Conservation (phyloP, 2,329 filamentous ascomycete genomes). For the Exophiala xenobiotica region DNA sequence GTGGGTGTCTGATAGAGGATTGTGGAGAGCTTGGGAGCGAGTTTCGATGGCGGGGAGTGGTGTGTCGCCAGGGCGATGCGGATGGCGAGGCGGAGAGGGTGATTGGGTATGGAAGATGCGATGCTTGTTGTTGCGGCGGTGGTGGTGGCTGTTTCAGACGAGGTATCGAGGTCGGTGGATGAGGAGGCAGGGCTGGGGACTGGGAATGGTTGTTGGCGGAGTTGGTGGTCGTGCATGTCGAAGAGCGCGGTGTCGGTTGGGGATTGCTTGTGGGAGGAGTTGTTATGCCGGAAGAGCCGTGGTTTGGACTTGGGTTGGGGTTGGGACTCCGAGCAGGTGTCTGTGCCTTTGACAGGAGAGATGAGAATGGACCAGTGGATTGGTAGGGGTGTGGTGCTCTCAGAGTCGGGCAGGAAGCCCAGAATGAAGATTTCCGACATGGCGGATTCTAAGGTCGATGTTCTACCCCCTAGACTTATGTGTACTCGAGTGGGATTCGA, state of each 20-base stretch:
- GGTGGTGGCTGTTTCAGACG: not conserved
- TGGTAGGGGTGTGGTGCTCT: not conserved
- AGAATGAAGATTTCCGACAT: slow-evolving; percentile 24
- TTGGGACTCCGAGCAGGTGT: not conserved
- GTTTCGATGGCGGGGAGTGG: slow-evolving; percentile 5
- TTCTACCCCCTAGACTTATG: too few species aligned
- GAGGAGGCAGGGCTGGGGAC: slow-evolving; percentile 7
- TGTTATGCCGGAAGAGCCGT: slow-evolving; percentile 9
- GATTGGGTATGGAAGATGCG: slow-evolving; percentile 3
- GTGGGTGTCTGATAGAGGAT: slow-evolving; percentile 21
- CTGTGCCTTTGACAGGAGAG: slow-evolving; percentile 2
- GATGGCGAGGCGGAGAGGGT: slow-evolving; percentile 12
- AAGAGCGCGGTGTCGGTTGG: slow-evolving; percentile 10
- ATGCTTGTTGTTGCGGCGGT: slow-evolving; percentile 15
- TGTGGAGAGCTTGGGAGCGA: slow-evolving; percentile 7
- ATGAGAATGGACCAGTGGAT: slow-evolving; percentile 25
- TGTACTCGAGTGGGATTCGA: too few species aligned
- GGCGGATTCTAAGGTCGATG: not conserved
- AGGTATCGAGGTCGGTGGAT: not conserved
- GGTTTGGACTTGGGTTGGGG: slow-evolving; percentile 8
- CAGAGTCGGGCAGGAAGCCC: slow-evolving; percentile 11
- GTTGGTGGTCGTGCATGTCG: slow-evolving; percentile 26
- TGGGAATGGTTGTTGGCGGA: slow-evolving; percentile 22
- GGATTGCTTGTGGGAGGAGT: not conserved
- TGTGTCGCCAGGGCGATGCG: slow-evolving; percentile 13